Base-by-base conservation (phyloP, 495 filamentous ascomycete species). In the Penicillium manginii region DNA sequence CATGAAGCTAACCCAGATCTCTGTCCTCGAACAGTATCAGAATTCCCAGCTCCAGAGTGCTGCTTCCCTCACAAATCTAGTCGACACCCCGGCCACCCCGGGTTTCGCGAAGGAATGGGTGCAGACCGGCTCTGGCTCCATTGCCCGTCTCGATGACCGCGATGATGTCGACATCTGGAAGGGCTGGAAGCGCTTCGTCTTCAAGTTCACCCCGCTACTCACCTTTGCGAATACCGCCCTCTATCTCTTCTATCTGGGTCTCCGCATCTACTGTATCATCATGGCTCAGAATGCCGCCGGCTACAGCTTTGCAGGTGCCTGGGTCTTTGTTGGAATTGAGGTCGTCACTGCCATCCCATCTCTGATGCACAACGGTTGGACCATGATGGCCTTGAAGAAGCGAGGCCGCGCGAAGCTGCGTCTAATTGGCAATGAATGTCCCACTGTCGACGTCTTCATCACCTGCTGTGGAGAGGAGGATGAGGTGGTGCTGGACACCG, bases 401-500 rank as follows among this genome's bases (percentile, higher is more conserved):
- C 55, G 75, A 31, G 61, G 65, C 29, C 69, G 78, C 9, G 65
- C 77, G 4, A 73, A 72, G 60, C 58, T 79, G 35, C 65, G 76
- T n/a, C 58, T 85, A 31, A 62, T 61, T 7, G 80, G 79, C 3
- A 58, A 76, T 14, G 62, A 78, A 42, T 74, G 73, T 19, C 78
- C 81, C 9, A 72, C 77, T 2, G 74, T 85, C 47, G 82, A 85
- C 51, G 73, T 82, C 2, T 72, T 84, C 26, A 72, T 84, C 39
- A 78, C 80, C 4, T 81, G 77, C 59, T 81, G 78, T 54, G 73
- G 75, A 32, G 83, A 85, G 57, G 77, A 79, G 0, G 69, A 82
- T 14, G 81, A 80, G 21, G 63, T 85, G 5, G 72, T 85, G n/a
- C 57, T 84, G 2, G 80, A 85, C 60, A 86, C 83, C 2, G 69